A percentile compares a stretch with the other conserved stretches of the same genome.
Conservation (phyloP, 768 basidiomycete species). For the Boletus rufocinnamomeus region DNA sequence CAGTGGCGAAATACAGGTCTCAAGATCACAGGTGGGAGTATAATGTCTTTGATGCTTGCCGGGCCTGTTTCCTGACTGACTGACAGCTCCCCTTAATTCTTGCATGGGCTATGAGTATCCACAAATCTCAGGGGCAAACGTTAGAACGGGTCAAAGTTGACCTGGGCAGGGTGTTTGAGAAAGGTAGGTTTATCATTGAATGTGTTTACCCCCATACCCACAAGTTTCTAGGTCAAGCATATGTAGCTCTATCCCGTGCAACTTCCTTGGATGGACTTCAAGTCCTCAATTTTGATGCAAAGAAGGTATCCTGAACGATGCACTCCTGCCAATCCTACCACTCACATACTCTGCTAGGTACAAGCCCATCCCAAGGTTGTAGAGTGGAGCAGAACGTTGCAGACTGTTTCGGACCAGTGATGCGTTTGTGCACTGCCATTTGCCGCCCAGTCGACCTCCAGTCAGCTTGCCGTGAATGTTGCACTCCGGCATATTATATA, state of each 20-base stretch:
- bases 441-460: neutral
- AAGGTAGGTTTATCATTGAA: constrained; percentile 50
- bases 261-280: constrained; percentile 85
- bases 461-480: neutral
- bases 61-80: neutral
- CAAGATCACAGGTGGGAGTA: constrained; percentile 68
- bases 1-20: constrained; percentile 81
- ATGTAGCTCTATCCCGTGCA: constrained; percentile 87
- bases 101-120: constrained; percentile 98
- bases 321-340: too few relatives aligned
- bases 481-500: neutral
- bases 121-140: constrained; percentile 98
- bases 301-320: constrained; percentile 51
- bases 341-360: constrained; percentile 46
- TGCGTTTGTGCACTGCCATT: neutral
- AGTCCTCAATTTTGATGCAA: constrained; percentile 74
- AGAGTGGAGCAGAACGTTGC: constrained; percentile 70
- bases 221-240: constrained; percentile 69
- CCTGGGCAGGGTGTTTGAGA: constrained; percentile 89
- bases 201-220: constrained; percentile 2
- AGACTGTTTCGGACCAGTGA: constrained; percentile 41
- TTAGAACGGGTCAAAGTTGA: constrained; percentile 94
- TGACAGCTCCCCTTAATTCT: constrained; percentile 80
- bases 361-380: constrained; percentile 72
- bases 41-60: constrained; percentile 1